Evolutionary conservation across 2,329 filamentous ascomycete species (phyloP).

Genomic region (Fusarium pilosicola): DNA sequence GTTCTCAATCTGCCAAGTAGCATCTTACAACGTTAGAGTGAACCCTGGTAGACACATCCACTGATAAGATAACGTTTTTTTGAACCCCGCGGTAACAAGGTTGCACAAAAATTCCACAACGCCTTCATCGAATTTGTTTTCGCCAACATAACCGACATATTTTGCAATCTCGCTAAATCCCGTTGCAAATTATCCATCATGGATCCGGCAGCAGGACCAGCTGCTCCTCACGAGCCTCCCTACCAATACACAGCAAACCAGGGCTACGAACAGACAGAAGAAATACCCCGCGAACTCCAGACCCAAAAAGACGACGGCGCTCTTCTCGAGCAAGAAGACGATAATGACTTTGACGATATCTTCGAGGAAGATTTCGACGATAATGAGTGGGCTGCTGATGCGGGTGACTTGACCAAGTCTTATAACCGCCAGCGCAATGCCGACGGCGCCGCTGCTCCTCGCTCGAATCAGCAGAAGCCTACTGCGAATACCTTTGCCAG

Average conservation of each 20-base stretch:
- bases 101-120: constrained; percentile 39
- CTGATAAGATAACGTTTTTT: constrained; percentile 40
- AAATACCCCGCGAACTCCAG: constrained; percentile 47
- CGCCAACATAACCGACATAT: constrained; percentile 2
- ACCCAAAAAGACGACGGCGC: constrained; percentile 43
- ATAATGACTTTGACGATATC: constrained; percentile 44
- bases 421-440: constrained; percentile 86
- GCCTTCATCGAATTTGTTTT: constrained; percentile 6
- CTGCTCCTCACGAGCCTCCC: constrained; percentile 57
- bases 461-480: constrained; percentile 82
- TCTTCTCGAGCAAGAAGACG: constrained; percentile 34
- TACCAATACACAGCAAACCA: constrained; percentile 56
- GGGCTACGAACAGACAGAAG: constrained; percentile 55
- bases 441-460: constrained; percentile 65
- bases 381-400: constrained; percentile 68
- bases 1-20: not conserved
- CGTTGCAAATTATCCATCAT: constrained; percentile 19
- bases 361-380: constrained; percentile 67
- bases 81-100: constrained; percentile 38
- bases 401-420: constrained; percentile 81
- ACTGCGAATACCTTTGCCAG: constrained; percentile 80
- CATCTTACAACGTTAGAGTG: not conserved
- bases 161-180: not conserved
- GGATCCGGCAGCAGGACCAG: constrained; percentile 42
- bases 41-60: constrained; percentile 13